phyloP scores from a whole-genome alignment of 352 stramenopile species.

The Phytophthora lateralis region DNA sequence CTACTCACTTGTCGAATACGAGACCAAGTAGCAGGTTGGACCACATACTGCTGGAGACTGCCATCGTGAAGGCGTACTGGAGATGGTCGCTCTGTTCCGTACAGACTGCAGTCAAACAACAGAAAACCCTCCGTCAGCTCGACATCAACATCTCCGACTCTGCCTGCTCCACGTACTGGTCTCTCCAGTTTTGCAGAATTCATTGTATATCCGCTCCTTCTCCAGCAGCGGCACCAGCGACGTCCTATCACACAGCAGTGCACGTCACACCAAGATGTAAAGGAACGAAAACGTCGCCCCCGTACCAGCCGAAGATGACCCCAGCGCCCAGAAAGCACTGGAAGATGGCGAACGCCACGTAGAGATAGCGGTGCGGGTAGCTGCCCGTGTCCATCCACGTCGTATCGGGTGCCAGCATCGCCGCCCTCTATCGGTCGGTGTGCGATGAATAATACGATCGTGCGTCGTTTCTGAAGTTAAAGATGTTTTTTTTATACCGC shows the following conservation, averaged over 20 bases:
- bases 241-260: slow-evolving; percentile 40
- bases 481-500: not conserved
- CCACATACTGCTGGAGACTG: slow-evolving; percentile 62
- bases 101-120: slow-evolving; percentile 44
- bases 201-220: slow-evolving; percentile 60
- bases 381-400: slow-evolving; percentile 39
- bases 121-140: not conserved
- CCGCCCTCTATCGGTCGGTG: no score
- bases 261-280: slow-evolving; percentile 5
- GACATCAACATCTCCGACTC: not conserved
- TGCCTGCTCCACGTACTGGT: slow-evolving; percentile 33
- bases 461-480: slow-evolving; percentile 18
- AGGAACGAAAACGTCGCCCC: not conserved
- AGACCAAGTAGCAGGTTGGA: slow-evolving; percentile 68
- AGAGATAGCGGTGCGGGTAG: slow-evolving; percentile 43
- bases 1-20: slow-evolving; percentile 56
- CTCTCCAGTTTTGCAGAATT: slow-evolving; percentile 47
- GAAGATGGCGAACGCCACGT: slow-evolving; percentile 61
- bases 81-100: slow-evolving; percentile 56
- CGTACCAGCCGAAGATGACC: slow-evolving; percentile 68
- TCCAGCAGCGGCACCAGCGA: slow-evolving; percentile 65
- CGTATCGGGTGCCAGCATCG: slow-evolving; percentile 30
- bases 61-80: slow-evolving; percentile 69
- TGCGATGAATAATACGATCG: slow-evolving; percentile 12
- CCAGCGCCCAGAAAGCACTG: slow-evolving; percentile 67